phyloP scores from a whole-genome alignment of 2,329 filamentous ascomycete genomes.

The Polychaeton citri region DNA sequence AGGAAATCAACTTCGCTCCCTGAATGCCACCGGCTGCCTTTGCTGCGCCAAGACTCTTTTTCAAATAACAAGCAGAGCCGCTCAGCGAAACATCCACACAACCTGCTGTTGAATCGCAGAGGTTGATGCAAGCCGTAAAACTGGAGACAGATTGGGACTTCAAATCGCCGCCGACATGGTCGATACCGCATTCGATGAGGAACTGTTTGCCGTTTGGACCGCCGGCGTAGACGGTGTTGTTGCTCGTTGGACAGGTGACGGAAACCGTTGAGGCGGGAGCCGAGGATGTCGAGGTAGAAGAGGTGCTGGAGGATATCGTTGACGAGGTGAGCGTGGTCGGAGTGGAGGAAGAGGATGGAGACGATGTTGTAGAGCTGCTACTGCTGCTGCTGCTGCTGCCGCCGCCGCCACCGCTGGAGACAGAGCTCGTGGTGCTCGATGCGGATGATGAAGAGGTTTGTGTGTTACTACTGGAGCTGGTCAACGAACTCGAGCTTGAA shows the following conservation, averaged over 20 bases:
- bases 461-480: neutral
- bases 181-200: constrained; percentile 17
- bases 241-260: constrained; percentile 8
- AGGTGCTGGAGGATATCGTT: constrained; percentile 2
- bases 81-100: constrained; percentile 14
- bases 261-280: neutral
- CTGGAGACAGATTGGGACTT: constrained; percentile 4
- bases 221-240: constrained; percentile 11
- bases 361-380: neutral
- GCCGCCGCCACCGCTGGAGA: neutral
- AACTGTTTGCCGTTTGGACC: constrained; percentile 10
- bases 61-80: constrained; percentile 9
- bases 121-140: constrained; percentile 12
- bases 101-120: constrained; percentile 8
- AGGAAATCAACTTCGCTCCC: constrained; percentile 1
- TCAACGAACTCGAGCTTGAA: neutral
- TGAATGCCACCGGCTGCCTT: constrained; percentile 1
- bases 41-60: constrained; percentile 3
- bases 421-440: neutral
- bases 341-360: neutral
- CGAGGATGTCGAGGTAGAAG: constrained; percentile 3
- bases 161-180: constrained; percentile 18
- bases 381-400: neutral
- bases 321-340: constrained; percentile 1
- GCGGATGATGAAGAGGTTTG: neutral